Percentiles rank a stretch among this genome's conserved stretches.
phyloP scores from a whole-genome alignment of 1,284 basidiomycete species.

The Ceratobasidium theobromae region DNA sequence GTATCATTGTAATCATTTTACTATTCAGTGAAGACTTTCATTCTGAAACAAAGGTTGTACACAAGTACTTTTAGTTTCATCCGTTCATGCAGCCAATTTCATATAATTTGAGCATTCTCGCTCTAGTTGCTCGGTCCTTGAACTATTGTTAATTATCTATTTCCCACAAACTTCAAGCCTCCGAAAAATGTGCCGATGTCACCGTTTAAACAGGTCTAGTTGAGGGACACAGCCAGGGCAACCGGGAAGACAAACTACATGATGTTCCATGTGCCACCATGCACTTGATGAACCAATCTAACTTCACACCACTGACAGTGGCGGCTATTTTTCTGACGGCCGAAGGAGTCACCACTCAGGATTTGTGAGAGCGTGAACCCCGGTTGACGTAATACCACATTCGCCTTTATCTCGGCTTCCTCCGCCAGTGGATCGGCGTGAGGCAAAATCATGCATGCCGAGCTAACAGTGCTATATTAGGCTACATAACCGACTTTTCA shows the following conservation, averaged over 20 bases:
- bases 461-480: too few species aligned
- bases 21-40: neutral
- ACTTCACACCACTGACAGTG: too few species aligned
- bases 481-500: too few species aligned
- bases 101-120: too few species aligned
- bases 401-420: neutral
- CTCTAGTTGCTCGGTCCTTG: too few species aligned
- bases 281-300: neutral
- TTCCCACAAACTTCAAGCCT: neutral
- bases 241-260: neutral
- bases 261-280: neutral
- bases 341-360: neutral
- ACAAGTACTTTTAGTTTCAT: neutral
- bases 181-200: neutral
- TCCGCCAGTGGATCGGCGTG: neutral
- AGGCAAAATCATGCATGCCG: too few species aligned
- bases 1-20: constrained; percentile 13
- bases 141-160: too few species aligned
- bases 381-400: too few species aligned
- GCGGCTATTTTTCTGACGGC: neutral
- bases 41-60: constrained; percentile 8
- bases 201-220: neutral
- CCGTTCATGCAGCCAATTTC: constrained; percentile 1
- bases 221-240: neutral
- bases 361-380: neutral